A percentile compares a stretch with the other conserved stretches of the same genome.
phyloP scores from a whole-genome alignment of 805 yeast species.

The Wickerhamiella azymoides region DNA sequence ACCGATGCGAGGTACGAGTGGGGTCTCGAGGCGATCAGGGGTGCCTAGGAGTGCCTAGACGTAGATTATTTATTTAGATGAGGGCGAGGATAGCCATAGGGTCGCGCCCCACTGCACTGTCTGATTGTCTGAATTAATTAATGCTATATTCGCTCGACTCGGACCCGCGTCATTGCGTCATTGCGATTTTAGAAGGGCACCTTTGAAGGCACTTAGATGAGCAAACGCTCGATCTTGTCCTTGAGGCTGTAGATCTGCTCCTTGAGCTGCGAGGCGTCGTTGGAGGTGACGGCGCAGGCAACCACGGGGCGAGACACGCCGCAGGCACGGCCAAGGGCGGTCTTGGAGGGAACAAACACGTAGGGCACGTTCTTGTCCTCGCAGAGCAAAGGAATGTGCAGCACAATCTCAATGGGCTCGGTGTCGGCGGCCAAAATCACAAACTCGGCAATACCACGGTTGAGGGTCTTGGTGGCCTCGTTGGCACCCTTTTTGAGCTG shows the following conservation, averaged over 20 bases:
- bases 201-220: conserved; percentile 41
- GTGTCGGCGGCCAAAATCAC: conserved; percentile 99
- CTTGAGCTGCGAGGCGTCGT: conserved; percentile 95
- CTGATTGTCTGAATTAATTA: no score
- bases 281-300: conserved; percentile 95
- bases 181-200: conserved; percentile 8
- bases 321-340: conserved; percentile 99
- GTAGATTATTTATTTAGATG: not conserved
- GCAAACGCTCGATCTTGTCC: conserved; percentile 97
- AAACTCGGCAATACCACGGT: conserved; percentile 99
- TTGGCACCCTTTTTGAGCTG: conserved; percentile 99
- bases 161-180: conserved; percentile 15
- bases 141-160: conserved; percentile 11
- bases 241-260: conserved; percentile 93
- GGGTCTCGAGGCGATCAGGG: conserved; percentile 10
- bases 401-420: conserved; percentile 95
- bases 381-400: conserved; percentile 93
- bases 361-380: conserved; percentile 99
- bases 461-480: conserved; percentile 97
- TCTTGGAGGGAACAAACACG: conserved; percentile 96
- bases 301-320: conserved; percentile 99
- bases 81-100: no score
- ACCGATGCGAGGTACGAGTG: conserved; percentile 18
- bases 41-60: not conserved
- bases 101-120: no score